phyloP scores from a whole-genome alignment of 768 basidiomycete genomes.

The Rubroboletus pulcherrimus region DNA sequence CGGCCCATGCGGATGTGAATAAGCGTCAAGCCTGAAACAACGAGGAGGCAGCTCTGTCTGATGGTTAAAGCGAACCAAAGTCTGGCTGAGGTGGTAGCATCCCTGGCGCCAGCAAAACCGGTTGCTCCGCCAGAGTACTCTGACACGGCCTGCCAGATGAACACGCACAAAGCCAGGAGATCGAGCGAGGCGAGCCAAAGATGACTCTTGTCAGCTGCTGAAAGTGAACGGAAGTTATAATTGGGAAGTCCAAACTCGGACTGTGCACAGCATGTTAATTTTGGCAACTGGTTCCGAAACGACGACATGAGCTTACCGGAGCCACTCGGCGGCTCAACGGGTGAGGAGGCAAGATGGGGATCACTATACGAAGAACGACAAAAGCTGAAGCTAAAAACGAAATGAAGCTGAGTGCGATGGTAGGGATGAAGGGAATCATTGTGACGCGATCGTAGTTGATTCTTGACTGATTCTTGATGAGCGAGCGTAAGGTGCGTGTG shows the following conservation, averaged over 20 bases:
- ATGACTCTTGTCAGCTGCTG: slow-evolving; percentile 66
- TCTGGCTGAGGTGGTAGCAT: slow-evolving; percentile 53
- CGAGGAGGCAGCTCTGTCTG: slow-evolving; percentile 64
- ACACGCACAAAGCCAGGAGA: slow-evolving; percentile 54
- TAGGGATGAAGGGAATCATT: slow-evolving; percentile 68
- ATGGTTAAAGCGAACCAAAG: slow-evolving; percentile 69
- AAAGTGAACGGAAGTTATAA: slow-evolving; percentile 52
- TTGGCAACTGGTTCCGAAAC: not conserved
- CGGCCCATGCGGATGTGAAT: slow-evolving; percentile 68
- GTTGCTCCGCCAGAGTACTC: slow-evolving; percentile 49
- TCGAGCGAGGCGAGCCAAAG: slow-evolving; percentile 72
- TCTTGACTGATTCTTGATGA: slow-evolving; percentile 13
- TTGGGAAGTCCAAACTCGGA: slow-evolving; percentile 74
- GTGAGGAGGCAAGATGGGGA: slow-evolving; percentile 71
- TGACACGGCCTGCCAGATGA: slow-evolving; percentile 61
- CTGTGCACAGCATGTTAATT: slow-evolving; percentile 35
- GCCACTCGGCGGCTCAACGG: slow-evolving; percentile 71
- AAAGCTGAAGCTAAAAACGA: slow-evolving; percentile 74
- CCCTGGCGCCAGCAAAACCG: slow-evolving; percentile 41
- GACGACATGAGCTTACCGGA: slow-evolving; percentile 46
- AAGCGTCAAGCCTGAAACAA: slow-evolving; percentile 57
- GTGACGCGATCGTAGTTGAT: slow-evolving; percentile 20
- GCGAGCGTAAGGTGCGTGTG: slow-evolving; percentile 26
- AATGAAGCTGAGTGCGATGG: slow-evolving; percentile 62
- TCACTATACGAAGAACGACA: slow-evolving; percentile 69